phyloP scores from a whole-genome alignment of 768 basidiomycete genomes.

The Kwoniella sp. region DNA sequence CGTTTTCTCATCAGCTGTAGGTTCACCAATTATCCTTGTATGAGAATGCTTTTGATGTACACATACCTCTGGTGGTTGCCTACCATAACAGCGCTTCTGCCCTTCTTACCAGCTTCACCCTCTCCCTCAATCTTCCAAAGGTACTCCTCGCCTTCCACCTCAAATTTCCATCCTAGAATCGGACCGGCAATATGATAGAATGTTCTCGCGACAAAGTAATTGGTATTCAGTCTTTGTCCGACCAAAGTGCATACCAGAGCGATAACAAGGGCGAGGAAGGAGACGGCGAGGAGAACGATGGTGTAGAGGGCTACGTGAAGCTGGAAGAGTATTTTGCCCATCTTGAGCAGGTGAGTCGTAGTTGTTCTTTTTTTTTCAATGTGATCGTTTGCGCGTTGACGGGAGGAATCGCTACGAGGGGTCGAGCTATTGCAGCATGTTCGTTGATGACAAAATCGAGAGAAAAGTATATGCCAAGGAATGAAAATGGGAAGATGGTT shows the following conservation, averaged over 20 bases:
- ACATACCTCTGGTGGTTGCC: constrained; percentile 77
- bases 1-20: constrained; percentile 15
- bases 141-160: constrained; percentile 85
- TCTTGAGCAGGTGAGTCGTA: constrained; percentile 9
- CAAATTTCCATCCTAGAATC: constrained; percentile 67
- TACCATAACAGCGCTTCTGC: constrained; percentile 71
- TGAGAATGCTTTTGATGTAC: too few species aligned
- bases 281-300: constrained; percentile 69
- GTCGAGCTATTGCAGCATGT: constrained; percentile 8
- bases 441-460: too few species aligned
- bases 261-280: constrained; percentile 68
- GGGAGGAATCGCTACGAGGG: too few species aligned
- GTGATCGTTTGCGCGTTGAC: too few species aligned
- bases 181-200: constrained; percentile 73
- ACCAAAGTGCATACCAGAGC: constrained; percentile 68
- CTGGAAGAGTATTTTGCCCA: constrained; percentile 62
- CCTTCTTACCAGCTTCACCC: constrained; percentile 54
- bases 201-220: constrained; percentile 75
- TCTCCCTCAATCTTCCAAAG: constrained; percentile 56
- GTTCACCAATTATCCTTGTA: too few species aligned
- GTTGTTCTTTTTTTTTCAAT: too few species aligned
- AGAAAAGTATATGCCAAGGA: too few species aligned
- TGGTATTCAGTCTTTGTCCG: constrained; percentile 64
- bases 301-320: constrained; percentile 69
- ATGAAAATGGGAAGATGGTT: too few species aligned